phyloP scores from a whole-genome alignment of 148 eudicot species.

The Dianthus caryophyllus region DNA sequence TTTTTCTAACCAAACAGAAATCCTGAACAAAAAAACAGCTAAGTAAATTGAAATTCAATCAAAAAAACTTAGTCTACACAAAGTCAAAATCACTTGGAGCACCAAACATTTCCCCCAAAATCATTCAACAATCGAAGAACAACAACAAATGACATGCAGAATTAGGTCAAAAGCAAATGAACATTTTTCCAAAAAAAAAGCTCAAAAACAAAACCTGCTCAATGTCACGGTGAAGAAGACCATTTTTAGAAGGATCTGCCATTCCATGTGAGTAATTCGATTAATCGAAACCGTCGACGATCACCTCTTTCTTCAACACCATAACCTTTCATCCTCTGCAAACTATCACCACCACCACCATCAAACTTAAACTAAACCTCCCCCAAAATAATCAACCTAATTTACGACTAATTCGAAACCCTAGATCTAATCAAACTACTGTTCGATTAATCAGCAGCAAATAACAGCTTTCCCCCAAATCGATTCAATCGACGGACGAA shows the following conservation, averaged over 20 bases:
- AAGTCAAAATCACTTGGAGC: conserved; percentile 18
- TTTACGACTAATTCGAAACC: conserved; percentile 25
- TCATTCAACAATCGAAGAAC: not conserved
- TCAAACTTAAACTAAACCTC: conserved; percentile 22
- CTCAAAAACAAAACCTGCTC: conserved; percentile 55
- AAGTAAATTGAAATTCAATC: too few species aligned
- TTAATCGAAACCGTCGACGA: conserved; percentile 48
- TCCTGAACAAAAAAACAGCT: not conserved
- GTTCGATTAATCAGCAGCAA: too few species aligned
- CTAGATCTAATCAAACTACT: conserved; percentile 18
- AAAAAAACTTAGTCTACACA: not conserved
- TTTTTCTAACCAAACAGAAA: not conserved
- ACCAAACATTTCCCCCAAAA: conserved; percentile 3
- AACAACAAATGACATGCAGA: not conserved
- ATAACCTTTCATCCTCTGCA: conserved; percentile 73
- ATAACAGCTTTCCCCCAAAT: conserved; percentile 25
- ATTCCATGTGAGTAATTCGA: conserved; percentile 79
- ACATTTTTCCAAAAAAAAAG: not conserved
- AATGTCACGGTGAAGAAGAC: conserved; percentile 57
- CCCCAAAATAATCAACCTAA: not conserved
- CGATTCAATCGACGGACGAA: conserved; percentile 10
- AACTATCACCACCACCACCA: conserved; percentile 21
- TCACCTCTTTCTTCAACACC: conserved; percentile 24
- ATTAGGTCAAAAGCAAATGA: not conserved
- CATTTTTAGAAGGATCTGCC: conserved; percentile 85